phyloP scores from a whole-genome alignment of 805 yeast genomes.

The Metschnikowia noctiluminum region DNA sequence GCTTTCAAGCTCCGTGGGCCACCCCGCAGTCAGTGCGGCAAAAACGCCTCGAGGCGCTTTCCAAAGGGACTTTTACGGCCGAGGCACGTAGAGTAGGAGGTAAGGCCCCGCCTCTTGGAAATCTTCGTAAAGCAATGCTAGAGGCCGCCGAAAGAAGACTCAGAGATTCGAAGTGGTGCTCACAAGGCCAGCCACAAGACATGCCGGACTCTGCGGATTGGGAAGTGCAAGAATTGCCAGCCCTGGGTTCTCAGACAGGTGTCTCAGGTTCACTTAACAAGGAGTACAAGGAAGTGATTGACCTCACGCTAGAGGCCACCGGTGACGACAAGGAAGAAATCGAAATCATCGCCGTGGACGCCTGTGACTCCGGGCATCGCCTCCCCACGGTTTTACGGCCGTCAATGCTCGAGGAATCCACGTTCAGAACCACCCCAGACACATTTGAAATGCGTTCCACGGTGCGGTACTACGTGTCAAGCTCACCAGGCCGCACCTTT shows the following conservation, averaged over 20 bases:
- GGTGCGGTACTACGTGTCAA: constrained; percentile 21
- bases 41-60: constrained; percentile 40
- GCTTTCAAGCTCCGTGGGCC: constrained; percentile 16
- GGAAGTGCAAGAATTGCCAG: constrained; percentile 38
- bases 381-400: neutral
- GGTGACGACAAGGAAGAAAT: constrained; percentile 16
- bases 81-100: constrained; percentile 36
- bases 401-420: constrained; percentile 4
- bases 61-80: constrained; percentile 37
- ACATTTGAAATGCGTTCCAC: constrained; percentile 4
- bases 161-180: constrained; percentile 51
- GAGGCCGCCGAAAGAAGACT: constrained; percentile 64
- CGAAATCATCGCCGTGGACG: constrained; percentile 14
- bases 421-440: constrained; percentile 1
- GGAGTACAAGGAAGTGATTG: constrained; percentile 13
- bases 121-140: constrained; percentile 44
- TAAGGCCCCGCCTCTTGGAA: constrained; percentile 6
- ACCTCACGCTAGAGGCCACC: constrained; percentile 13
- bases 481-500: constrained; percentile 26
- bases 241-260: neutral
- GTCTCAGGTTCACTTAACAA: neutral
- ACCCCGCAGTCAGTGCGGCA: constrained; percentile 22
- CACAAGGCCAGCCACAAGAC: constrained; percentile 14
- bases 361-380: constrained; percentile 4
- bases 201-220: constrained; percentile 34